These are phyloP conservation scores for Tetragonia tetragonoides DNA, from an alignment of 148 eudicot species.

Conservation along the genomic window DNA sequence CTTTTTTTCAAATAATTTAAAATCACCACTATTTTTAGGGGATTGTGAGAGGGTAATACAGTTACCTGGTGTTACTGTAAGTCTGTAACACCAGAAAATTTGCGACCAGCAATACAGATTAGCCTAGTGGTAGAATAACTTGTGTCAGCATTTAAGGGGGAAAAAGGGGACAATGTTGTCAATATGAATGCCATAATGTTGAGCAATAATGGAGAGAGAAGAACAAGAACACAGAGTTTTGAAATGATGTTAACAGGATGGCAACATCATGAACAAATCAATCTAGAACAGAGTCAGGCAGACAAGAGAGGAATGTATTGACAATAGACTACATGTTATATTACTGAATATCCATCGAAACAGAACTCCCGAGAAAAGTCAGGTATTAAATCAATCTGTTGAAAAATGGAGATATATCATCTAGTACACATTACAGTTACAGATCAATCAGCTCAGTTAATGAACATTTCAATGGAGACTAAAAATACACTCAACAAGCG, in stretches of 20 bases:
- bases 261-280: background rate
- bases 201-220: background rate
- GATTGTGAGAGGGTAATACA: too few relatives aligned
- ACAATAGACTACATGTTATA: background rate
- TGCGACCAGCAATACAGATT: too few relatives aligned
- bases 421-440: slow-evolving; percentile 9
- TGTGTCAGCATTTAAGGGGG: too few relatives aligned
- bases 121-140: too few relatives aligned
- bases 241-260: background rate
- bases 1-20: too few relatives aligned
- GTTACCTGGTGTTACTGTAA: too few relatives aligned
- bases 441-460: slow-evolving; percentile 29
- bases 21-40: too few relatives aligned
- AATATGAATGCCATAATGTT: background rate
- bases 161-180: too few relatives aligned
- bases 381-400: slow-evolving; percentile 9
- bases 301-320: background rate
- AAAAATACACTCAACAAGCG: slow-evolving; percentile 9
- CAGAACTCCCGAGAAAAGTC: background rate
- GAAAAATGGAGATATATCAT: slow-evolving; percentile 17
- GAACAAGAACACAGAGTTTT: background rate
- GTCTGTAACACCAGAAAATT: too few relatives aligned
- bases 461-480: slow-evolving; percentile 8
- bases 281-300: background rate
- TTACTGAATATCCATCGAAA: background rate